Conservation (phyloP, 768 basidiomycete species). For the Mycena alexandri region DNA sequence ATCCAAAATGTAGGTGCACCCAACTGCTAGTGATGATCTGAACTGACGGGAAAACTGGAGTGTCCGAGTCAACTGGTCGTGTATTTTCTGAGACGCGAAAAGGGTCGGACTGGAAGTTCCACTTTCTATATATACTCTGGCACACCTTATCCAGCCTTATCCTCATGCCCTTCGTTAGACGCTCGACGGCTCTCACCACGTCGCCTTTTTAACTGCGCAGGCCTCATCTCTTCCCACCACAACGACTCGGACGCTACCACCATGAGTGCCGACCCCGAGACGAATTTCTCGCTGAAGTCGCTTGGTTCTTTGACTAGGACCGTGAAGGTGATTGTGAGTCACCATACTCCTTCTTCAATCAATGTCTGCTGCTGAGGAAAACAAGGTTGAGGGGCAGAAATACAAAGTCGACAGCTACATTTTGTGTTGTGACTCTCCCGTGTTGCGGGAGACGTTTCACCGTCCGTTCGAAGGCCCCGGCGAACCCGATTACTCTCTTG, state of each 20-base stretch:
- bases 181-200: no score
- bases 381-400: slow-evolving; percentile 18
- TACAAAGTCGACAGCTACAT: slow-evolving; percentile 16
- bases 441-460: slow-evolving; percentile 25
- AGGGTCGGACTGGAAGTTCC: no score
- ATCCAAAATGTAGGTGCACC: no score
- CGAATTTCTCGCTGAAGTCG: slow-evolving; percentile 19
- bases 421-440: slow-evolving; percentile 18
- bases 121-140: no score
- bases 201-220: background rate
- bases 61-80: no score
- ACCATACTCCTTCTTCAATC: background rate
- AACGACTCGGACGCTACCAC: background rate
- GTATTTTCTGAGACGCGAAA: no score
- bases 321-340: slow-evolving; percentile 12
- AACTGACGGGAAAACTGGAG: no score
- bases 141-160: no score
- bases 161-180: no score
- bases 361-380: background rate
- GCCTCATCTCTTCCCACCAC: slow-evolving; percentile 1
- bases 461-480: background rate
- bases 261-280: slow-evolving; percentile 10
- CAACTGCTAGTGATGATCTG: no score
- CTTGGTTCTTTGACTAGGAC: background rate
- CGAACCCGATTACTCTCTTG: slow-evolving; percentile 2